Evolutionary conservation across 208 protist genomes (phyloP).

Genomic region (Trypanosoma cruzi): DNA sequence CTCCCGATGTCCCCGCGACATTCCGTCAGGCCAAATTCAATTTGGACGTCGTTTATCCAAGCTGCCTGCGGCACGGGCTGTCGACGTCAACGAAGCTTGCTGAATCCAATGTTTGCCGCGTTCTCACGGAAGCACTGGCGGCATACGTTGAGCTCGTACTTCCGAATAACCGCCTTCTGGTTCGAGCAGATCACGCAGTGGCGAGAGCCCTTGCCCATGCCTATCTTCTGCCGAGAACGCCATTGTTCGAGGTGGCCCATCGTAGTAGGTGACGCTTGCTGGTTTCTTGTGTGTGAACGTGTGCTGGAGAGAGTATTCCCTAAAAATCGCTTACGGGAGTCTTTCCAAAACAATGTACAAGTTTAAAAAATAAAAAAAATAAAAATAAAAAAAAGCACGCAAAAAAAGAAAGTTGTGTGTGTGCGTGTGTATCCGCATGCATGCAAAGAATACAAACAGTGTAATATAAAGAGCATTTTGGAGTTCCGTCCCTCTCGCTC

Average conservation of each 20-base stretch:
- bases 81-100: slow-evolving; percentile 82
- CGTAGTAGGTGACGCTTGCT: not conserved
- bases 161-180: slow-evolving; percentile 94
- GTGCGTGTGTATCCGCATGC: not conserved
- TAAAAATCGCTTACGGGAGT: not conserved
- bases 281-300: not conserved
- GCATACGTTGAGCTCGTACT: slow-evolving; percentile 95
- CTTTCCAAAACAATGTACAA: not conserved
- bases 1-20: not conserved
- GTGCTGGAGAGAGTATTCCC: not conserved
- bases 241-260: slow-evolving; percentile 94
- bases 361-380: slow-evolving; percentile 21
- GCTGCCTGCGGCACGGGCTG: not conserved
- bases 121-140: slow-evolving; percentile 96
- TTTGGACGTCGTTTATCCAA: not conserved
- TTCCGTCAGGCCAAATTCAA: not conserved
- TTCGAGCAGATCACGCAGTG: slow-evolving; percentile 93
- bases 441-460: not conserved
- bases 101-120: slow-evolving; percentile 89
- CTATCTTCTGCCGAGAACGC: slow-evolving; percentile 93
- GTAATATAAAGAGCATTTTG: not conserved
- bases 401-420: not conserved
- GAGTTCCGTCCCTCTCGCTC: not conserved
- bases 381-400: not conserved
- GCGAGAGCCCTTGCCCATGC: slow-evolving; percentile 90